phyloP scores from a whole-genome alignment of 805 yeast genomes.

The Kodamaea fukazawae region DNA sequence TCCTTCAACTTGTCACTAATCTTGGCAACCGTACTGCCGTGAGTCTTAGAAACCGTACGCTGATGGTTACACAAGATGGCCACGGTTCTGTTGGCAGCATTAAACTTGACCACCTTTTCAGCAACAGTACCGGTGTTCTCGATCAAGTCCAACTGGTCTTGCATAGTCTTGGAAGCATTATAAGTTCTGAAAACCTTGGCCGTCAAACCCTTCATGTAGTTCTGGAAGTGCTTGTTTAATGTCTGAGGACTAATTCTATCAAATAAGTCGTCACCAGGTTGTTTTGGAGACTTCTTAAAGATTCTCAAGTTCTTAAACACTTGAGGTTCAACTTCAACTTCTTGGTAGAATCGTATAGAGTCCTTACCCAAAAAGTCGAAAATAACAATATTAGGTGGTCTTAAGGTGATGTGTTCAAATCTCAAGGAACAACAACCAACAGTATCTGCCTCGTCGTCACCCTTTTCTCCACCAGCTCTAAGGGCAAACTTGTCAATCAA shows the following conservation, averaged over 20 bases:
- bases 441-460: constrained; percentile 96
- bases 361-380: constrained; percentile 96
- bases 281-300: constrained; percentile 85
- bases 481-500: constrained; percentile 88
- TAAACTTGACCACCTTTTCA: constrained; percentile 82
- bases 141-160: constrained; percentile 83
- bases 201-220: constrained; percentile 87
- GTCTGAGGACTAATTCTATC: constrained; percentile 84
- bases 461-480: constrained; percentile 97
- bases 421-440: constrained; percentile 96
- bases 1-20: constrained; percentile 77
- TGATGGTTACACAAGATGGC: constrained; percentile 97
- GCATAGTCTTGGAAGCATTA: constrained; percentile 96
- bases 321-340: constrained; percentile 87
- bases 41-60: constrained; percentile 83
- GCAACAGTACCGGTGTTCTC: constrained; percentile 83
- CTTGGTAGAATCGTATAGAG: constrained; percentile 87
- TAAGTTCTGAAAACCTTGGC: constrained; percentile 98
- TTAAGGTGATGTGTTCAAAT: constrained; percentile 81
- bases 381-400: constrained; percentile 80
- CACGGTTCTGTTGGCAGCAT: constrained; percentile 93
- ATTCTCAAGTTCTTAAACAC: constrained; percentile 85
- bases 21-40: constrained; percentile 75
- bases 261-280: constrained; percentile 88
- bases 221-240: constrained; percentile 82